Conservation (phyloP, 257 asterid species). For the Fraxinus anomala region DNA sequence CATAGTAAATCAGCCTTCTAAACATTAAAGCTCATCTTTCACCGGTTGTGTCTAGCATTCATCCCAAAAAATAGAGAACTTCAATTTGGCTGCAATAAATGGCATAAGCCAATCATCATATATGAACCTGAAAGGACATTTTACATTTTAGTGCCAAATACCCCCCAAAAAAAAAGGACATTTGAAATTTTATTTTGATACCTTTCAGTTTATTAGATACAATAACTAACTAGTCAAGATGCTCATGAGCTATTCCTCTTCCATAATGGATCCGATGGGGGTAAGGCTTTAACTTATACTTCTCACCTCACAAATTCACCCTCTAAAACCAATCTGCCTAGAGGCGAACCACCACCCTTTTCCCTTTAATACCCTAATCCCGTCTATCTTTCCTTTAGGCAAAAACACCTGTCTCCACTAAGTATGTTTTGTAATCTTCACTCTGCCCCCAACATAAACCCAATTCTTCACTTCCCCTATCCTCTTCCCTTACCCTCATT, state of each 20-base stretch:
- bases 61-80: conserved; percentile 80
- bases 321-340: not conserved
- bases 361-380: not conserved
- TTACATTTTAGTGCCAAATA: too few relatives aligned
- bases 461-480: not conserved
- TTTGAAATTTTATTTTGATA: too few relatives aligned
- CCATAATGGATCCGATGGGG: not conserved
- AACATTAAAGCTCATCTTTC: conserved; percentile 73
- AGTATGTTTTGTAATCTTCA: not conserved
- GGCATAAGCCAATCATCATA: conserved; percentile 91
- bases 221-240: too few relatives aligned
- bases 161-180: too few relatives aligned
- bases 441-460: not conserved
- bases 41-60: conserved; percentile 47
- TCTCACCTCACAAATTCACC: not conserved
- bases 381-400: not conserved
- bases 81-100: conserved; percentile 77
- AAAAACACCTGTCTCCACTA: not conserved
- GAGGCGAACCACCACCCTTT: not conserved
- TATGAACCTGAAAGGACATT: conserved; percentile 57
- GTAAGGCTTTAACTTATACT: not conserved
- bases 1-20: too few relatives aligned
- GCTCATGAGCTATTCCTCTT: not conserved
- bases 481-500: not conserved
- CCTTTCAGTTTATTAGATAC: too few relatives aligned